These are phyloP conservation scores for Candida fluviatilis DNA, from an alignment of 805 yeast species.

Conservation along the genomic window DNA sequence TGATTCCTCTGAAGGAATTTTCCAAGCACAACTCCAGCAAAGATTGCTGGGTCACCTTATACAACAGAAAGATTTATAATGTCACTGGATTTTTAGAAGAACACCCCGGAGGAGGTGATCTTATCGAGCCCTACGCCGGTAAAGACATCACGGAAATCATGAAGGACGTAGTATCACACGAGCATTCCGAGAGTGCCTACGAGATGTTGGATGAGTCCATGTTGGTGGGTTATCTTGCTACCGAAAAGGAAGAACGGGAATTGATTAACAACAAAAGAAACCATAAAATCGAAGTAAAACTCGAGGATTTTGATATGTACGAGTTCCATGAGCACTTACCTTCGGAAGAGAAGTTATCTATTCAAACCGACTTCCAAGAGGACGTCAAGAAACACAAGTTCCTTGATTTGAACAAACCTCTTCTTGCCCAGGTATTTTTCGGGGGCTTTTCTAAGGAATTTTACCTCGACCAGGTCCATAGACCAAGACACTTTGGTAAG, in stretches of 20 bases:
- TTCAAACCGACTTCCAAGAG: constrained; percentile 70
- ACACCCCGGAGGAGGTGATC: constrained; percentile 66
- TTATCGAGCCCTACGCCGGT: constrained; percentile 57
- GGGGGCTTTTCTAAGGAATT: constrained; percentile 81
- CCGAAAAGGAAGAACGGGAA: constrained; percentile 70
- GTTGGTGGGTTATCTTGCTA: constrained; percentile 80
- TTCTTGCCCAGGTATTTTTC: constrained; percentile 73
- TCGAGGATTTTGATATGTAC: constrained; percentile 29
- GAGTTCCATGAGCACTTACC: constrained; percentile 63
- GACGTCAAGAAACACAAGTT: constrained; percentile 80
- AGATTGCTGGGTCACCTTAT: constrained; percentile 79
- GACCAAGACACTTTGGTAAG: constrained; percentile 97
- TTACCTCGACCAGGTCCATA: constrained; percentile 92
- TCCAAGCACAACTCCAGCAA: constrained; percentile 45
- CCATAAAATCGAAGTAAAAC: constrained; percentile 54
- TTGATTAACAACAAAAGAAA: constrained; percentile 57
- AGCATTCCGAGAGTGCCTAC: constrained; percentile 81
- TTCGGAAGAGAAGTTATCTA: constrained; percentile 62
- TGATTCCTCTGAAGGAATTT: constrained; percentile 53
- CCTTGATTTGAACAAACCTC: constrained; percentile 78
- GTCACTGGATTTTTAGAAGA: constrained; percentile 70
- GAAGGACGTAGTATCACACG: constrained; percentile 68
- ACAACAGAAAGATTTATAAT: constrained; percentile 77
- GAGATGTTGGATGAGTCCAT: constrained; percentile 80
- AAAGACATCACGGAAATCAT: constrained; percentile 67